Percentiles rank a stretch among this genome's conserved stretches.
Evolutionary conservation across 805 yeast genomes (phyloP).

Genomic region (Kluyveromyces aestuarii): DNA sequence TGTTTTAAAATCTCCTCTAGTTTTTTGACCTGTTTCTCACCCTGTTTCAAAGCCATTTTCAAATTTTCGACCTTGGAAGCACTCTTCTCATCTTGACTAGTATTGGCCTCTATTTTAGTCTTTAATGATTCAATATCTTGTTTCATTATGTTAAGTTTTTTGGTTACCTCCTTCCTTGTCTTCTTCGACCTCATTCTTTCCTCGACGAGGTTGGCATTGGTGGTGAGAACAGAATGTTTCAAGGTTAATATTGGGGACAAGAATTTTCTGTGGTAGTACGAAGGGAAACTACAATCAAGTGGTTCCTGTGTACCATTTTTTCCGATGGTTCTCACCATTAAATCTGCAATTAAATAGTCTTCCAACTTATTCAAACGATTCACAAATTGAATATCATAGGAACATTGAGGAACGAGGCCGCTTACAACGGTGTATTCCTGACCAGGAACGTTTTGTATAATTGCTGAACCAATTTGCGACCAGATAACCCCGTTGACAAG

Average conservation of each 20-base stretch:
- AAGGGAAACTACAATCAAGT: slow-evolving; percentile 27
- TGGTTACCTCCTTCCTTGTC: slow-evolving; percentile 47
- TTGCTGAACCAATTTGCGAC: slow-evolving; percentile 53
- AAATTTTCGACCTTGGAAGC: slow-evolving; percentile 43
- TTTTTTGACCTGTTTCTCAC: slow-evolving; percentile 27
- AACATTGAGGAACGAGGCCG: slow-evolving; percentile 56
- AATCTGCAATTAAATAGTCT: slow-evolving; percentile 31
- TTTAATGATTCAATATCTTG: slow-evolving; percentile 49
- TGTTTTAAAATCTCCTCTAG: slow-evolving; percentile 16
- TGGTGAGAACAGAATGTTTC: slow-evolving; percentile 55
- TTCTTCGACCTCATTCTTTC: slow-evolving; percentile 52
- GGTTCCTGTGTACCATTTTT: slow-evolving; percentile 9
- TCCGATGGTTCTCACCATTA: slow-evolving; percentile 31
- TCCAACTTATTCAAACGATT: slow-evolving; percentile 27
- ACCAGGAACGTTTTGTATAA: slow-evolving; percentile 29
- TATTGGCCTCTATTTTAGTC: slow-evolving; percentile 38
- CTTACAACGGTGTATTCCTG: slow-evolving; percentile 49
- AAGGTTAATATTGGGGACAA: slow-evolving; percentile 55
- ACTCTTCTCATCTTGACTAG: slow-evolving; percentile 48
- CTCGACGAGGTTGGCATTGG: slow-evolving; percentile 48
- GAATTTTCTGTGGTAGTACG: slow-evolving; percentile 31
- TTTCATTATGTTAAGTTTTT: slow-evolving; percentile 40
- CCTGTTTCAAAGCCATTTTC: slow-evolving; percentile 31
- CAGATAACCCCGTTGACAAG: slow-evolving; percentile 60
- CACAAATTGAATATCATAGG: slow-evolving; percentile 46